phyloP scores from a whole-genome alignment of 1,284 basidiomycete species.

The Abortiporus biennis region DNA sequence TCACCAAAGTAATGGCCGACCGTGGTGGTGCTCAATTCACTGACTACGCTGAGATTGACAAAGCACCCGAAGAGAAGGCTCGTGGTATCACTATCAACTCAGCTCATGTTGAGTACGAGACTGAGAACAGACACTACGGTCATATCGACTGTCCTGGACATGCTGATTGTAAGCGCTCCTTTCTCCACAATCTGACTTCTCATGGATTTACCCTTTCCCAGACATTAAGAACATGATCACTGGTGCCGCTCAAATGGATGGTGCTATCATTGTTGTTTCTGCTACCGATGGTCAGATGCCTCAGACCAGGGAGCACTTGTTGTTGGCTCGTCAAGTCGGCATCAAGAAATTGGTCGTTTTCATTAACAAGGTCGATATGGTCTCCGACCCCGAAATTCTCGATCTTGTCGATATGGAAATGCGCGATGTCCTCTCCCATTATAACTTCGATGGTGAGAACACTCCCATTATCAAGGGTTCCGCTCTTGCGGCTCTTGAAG shows the following conservation, averaged over 20 bases:
- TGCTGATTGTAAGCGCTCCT: conserved; percentile 69
- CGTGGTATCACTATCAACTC: conserved; percentile 98
- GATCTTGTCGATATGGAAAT: conserved; percentile 99
- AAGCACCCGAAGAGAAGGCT: conserved; percentile 99
- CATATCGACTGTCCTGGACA: conserved; percentile 99
- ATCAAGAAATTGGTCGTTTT: conserved; percentile 99
- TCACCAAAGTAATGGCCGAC: conserved; percentile 91
- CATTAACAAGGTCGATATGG: conserved; percentile 99
- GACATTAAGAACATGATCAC: conserved; percentile 99
- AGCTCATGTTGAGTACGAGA: conserved; percentile 98
- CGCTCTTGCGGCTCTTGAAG: conserved; percentile 92
- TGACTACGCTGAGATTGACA: conserved; percentile 98
- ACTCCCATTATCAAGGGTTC: conserved; percentile 98
- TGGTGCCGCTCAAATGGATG: conserved; percentile 98
- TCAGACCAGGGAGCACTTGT: conserved; percentile 96
- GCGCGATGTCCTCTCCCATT: conserved; percentile 90
- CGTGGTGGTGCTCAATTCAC: conserved; percentile 89
- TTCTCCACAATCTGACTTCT: background rate
- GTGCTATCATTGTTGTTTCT: conserved; percentile 95
- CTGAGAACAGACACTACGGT: conserved; percentile 87
- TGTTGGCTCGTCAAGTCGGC: conserved; percentile 97
- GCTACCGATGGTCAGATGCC: conserved; percentile 99
- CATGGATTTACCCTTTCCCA: conserved; percentile 22
- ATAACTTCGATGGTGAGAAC: conserved; percentile 95
- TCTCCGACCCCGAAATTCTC: conserved; percentile 97